Base-by-base conservation (phyloP, 2,329 filamentous ascomycete genomes). In the Penicillium sp. region DNA sequence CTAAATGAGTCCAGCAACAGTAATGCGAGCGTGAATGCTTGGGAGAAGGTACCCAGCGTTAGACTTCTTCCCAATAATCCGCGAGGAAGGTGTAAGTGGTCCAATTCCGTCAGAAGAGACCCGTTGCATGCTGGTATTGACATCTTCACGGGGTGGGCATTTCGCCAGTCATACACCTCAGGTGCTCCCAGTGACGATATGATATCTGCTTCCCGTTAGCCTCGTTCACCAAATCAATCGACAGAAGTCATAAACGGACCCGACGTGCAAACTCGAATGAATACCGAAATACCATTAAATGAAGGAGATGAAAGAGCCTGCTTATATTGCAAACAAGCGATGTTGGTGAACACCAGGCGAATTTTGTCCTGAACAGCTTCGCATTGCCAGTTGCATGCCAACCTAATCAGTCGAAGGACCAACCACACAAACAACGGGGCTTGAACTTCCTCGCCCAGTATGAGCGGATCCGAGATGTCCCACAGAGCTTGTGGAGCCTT, bases 401-500 rank as follows among this genome's bases (percentile, higher is more conserved):
- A 60, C 31, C 74, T 71, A 45, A 84, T 66, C 29, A 85, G 64
- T 47, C 77, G 79, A 15, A 81, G 75, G 36, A 81, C 67, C 29
- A 86, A 68, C 77, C 79, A 82, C 23, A 81, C 68, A 54, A 80
- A 75, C 23, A 85, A 71, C 6, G 78, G 80, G 4, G 77, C 76
- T 31, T 74, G 69, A 45, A 74, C 65, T 63, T 68, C 65, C 50
- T 69, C 63, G 71, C 79, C 59, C 84, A 78, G 41, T 83, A 72
- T 66, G 77, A 82, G 44, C 79, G 86, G 57, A 83, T 80, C 59
- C 82, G 76, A 88, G 36, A 81, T 67, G 79, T 86, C 88, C 39
- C 87, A 75, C 4, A 88, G 80, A 55, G 86, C 84, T 36, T 72
- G 72, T 15, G 85, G 90, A 7, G 87, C 89, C 65, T 91, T 88